phyloP scores from a whole-genome alignment of 2,329 filamentous ascomycete genomes.

The Pseudodiploospora longispora region DNA sequence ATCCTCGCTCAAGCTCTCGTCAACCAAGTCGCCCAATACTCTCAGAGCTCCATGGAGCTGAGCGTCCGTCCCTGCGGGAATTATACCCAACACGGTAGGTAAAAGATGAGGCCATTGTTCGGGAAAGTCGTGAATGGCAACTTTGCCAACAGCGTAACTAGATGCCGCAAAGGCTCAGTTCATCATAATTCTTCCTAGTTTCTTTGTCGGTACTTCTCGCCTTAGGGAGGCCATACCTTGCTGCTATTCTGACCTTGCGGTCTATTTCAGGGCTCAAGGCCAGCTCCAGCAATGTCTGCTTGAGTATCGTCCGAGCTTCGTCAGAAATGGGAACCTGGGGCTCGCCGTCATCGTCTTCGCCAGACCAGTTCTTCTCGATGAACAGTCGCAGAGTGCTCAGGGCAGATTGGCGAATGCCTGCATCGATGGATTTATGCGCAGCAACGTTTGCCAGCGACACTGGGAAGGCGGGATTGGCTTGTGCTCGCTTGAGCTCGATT shows the following conservation, averaged over 20 bases:
- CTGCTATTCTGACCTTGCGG: slow-evolving; percentile 80
- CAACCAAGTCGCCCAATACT: slow-evolving; percentile 82
- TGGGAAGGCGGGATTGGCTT: slow-evolving; percentile 64
- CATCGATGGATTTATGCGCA: slow-evolving; percentile 62
- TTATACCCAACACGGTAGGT: slow-evolving; percentile 67
- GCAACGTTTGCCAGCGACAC: slow-evolving; percentile 74
- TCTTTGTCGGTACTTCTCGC: not conserved
- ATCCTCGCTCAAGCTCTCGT: slow-evolving; percentile 86
- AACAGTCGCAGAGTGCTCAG: slow-evolving; percentile 74
- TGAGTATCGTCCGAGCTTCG: slow-evolving; percentile 63
- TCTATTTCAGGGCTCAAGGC: slow-evolving; percentile 66
- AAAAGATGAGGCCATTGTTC: slow-evolving; percentile 91
- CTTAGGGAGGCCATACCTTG: slow-evolving; percentile 52
- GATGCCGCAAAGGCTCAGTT: slow-evolving; percentile 6
- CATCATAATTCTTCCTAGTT: not conserved
- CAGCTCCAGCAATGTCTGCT: slow-evolving; percentile 67
- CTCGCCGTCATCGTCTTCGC: slow-evolving; percentile 60
- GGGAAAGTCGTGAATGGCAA: slow-evolving; percentile 87
- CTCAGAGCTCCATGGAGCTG: slow-evolving; percentile 85
- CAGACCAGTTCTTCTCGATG: slow-evolving; percentile 77
- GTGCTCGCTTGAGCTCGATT: slow-evolving; percentile 66
- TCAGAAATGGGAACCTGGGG: slow-evolving; percentile 61
- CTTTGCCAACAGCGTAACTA: slow-evolving; percentile 78
- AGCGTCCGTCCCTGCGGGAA: slow-evolving; percentile 65
- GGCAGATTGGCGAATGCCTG: slow-evolving; percentile 74